These are phyloP conservation scores for Nicotiana sylvestris DNA, from an alignment of 257 asterid genomes.

Conservation along the genomic window DNA sequence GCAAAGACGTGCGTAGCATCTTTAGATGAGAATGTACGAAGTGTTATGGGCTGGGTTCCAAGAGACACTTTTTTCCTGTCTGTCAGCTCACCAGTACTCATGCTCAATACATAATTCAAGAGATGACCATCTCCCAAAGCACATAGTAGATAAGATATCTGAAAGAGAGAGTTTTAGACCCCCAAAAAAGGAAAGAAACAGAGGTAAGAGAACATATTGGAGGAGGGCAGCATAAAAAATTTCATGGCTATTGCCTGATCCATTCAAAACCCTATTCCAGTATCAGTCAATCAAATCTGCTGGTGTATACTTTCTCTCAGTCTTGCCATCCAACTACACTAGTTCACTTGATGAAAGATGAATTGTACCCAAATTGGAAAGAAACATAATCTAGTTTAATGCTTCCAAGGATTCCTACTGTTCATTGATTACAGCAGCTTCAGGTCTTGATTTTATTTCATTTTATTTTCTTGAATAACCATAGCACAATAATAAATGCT, in stretches of 20 bases:
- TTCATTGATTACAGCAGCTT: background rate
- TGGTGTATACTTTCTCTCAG: background rate
- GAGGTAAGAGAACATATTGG: background rate
- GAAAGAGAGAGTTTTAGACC: slow-evolving; percentile 30
- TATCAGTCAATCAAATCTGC: background rate
- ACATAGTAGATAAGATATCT: slow-evolving; percentile 92
- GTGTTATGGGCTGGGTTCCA: slow-evolving; percentile 94
- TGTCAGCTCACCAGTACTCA: slow-evolving; percentile 73
- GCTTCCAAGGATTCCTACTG: background rate
- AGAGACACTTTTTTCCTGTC: slow-evolving; percentile 96
- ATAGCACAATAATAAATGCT: background rate
- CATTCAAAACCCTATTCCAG: background rate
- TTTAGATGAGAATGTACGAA: slow-evolving; percentile 94
- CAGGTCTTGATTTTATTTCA: background rate
- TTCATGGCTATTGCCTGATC: background rate
- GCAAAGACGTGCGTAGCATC: slow-evolving; percentile 94
- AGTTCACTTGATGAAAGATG: background rate
- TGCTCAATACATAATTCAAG: slow-evolving; percentile 76
- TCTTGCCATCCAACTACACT: background rate
- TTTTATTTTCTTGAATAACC: background rate
- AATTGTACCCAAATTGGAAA: background rate
- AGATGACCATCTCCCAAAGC: slow-evolving; percentile 99
- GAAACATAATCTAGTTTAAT: background rate
- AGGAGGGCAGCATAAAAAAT: background rate
- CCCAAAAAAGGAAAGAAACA: background rate